Conservation (phyloP, 306 rosid species). For the Castanea sativa region DNA sequence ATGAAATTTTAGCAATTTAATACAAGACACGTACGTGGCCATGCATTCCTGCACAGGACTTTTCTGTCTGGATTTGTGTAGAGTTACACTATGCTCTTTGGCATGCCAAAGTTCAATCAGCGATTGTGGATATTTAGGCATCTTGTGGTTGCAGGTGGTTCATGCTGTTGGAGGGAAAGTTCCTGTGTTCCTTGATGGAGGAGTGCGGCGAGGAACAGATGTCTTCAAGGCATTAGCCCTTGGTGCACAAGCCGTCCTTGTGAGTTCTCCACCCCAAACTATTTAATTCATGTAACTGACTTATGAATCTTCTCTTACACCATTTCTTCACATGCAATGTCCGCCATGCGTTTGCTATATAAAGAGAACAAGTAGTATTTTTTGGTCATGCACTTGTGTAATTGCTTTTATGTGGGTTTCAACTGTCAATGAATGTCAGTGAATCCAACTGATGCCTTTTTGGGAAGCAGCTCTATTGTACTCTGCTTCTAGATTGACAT, state of each 20-base stretch:
- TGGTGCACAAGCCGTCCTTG: slow-evolving; percentile 66
- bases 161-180: slow-evolving; percentile 49
- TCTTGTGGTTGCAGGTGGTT: slow-evolving; percentile 41
- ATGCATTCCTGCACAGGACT: not conserved
- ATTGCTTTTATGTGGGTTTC: not conserved
- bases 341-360: not conserved
- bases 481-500: not conserved
- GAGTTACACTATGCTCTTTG: not conserved
- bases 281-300: not conserved
- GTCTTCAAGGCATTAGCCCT: slow-evolving; percentile 70
- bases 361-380: not conserved
- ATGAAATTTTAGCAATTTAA: not conserved
- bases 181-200: slow-evolving; percentile 62
- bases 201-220: slow-evolving; percentile 61
- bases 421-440: not conserved
- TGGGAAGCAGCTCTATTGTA: not conserved
- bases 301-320: not conserved
- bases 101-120: not conserved
- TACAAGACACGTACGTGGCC: not conserved
- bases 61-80: not conserved
- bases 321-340: not conserved
- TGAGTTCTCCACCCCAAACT: slow-evolving; percentile 18
- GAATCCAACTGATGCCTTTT: not conserved
- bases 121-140: not conserved
- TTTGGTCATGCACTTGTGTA: not conserved